Evolutionary conservation across 495 filamentous ascomycete species (phyloP).

Genomic region (Chlorociboria aeruginascens): DNA sequence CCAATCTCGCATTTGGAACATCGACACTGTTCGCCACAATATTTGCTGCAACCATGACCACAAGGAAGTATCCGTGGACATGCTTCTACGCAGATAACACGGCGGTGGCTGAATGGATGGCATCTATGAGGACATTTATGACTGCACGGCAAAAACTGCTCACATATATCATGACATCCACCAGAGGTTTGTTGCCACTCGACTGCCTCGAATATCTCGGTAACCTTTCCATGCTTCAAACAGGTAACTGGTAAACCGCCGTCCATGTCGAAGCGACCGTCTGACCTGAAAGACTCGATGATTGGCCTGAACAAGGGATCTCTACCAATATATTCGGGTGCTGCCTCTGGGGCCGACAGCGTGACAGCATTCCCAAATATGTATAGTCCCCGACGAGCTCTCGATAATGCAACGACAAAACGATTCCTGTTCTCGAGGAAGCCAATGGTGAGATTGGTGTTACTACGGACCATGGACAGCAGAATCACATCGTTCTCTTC

Average conservation of each 20-base stretch:
- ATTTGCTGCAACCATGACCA: slow-evolving; percentile 23
- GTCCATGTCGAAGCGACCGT: slow-evolving; percentile 4
- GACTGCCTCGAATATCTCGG: slow-evolving; percentile 23
- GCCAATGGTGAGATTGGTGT: slow-evolving; percentile 40
- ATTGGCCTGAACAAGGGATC: slow-evolving; percentile 24
- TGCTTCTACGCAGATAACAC: slow-evolving; percentile 4
- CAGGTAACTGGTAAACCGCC: slow-evolving; percentile 25
- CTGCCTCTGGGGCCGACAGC: slow-evolving; percentile 1
- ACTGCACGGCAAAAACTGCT: slow-evolving; percentile 30
- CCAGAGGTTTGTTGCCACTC: slow-evolving; percentile 43
- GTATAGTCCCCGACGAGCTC: slow-evolving; percentile 76
- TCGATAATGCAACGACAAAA: slow-evolving; percentile 78
- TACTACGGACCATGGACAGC: slow-evolving; percentile 75
- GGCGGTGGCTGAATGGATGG: slow-evolving; percentile 29
- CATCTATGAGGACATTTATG: slow-evolving; percentile 35
- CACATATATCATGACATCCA: slow-evolving; percentile 44
- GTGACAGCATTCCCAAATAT: slow-evolving; percentile 59
- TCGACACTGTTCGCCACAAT: slow-evolving; percentile 7
- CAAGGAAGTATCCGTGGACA: slow-evolving; percentile 9
- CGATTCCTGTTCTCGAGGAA: slow-evolving; percentile 69
- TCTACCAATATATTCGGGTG: slow-evolving; percentile 2
- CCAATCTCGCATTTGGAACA: slow-evolving; percentile 3
- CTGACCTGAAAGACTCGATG: neutral
- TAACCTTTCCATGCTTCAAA: slow-evolving; percentile 21
- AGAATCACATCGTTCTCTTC: slow-evolving; percentile 86